phyloP scores from a whole-genome alignment of 2,329 filamentous ascomycete species.

The Exophiala dermatitidis region DNA sequence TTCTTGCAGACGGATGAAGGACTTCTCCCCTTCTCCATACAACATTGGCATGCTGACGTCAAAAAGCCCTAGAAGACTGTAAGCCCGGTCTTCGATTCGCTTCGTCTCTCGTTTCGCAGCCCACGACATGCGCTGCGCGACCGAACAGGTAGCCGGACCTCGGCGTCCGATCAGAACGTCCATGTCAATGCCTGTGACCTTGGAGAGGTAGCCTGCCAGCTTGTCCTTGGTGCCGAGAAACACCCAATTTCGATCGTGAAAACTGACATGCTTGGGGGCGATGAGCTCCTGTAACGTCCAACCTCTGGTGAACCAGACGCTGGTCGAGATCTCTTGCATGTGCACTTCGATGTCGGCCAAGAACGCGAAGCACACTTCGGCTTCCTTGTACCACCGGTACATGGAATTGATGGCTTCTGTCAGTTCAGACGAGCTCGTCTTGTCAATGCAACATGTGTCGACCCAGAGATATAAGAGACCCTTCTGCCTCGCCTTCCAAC shows the following conservation, averaged over 20 bases:
- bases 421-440: constrained; percentile 32
- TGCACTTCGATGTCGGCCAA: constrained; percentile 26
- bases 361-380: constrained; percentile 34
- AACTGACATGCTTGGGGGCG: constrained; percentile 26
- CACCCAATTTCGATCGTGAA: constrained; percentile 20
- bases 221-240: constrained; percentile 17
- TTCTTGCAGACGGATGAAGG: constrained; percentile 26
- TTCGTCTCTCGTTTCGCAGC: constrained; percentile 21
- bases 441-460: constrained; percentile 38
- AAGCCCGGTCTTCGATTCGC: constrained; percentile 26
- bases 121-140: constrained; percentile 28
- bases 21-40: constrained; percentile 27
- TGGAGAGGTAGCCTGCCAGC: constrained; percentile 20
- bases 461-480: constrained; percentile 33
- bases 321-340: constrained; percentile 24
- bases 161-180: constrained; percentile 20
- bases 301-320: constrained; percentile 29
- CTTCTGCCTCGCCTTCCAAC: constrained; percentile 26
- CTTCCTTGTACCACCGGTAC: constrained; percentile 32
- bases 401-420: constrained; percentile 32
- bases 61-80: constrained; percentile 27
- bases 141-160: constrained; percentile 6
- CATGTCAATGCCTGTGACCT: constrained; percentile 30
- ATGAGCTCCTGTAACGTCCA: constrained; percentile 31
- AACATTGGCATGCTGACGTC: constrained; percentile 27